A percentile compares a stretch with the other conserved stretches of the same genome.
Evolutionary conservation across 2,329 filamentous ascomycete genomes (phyloP).

Genomic region (Pseudogymnoascus verrucosus): DNA sequence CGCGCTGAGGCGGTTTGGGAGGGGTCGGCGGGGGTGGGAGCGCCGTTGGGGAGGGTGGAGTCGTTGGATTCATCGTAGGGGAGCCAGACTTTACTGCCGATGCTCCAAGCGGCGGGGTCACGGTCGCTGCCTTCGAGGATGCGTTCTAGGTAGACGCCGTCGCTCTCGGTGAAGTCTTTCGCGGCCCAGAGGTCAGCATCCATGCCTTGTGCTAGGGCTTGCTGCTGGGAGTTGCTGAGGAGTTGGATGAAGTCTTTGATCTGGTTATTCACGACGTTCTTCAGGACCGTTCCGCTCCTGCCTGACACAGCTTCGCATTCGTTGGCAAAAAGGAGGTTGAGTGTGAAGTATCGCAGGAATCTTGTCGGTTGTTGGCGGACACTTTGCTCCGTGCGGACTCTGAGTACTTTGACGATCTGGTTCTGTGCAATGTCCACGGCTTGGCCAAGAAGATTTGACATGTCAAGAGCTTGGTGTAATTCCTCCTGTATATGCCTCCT

Average conservation of each 20-base stretch:
- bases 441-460: conserved; percentile 70
- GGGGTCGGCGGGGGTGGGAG: conserved; percentile 13
- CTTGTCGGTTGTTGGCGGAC: conserved; percentile 56
- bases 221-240: conserved; percentile 64
- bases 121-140: conserved; percentile 64
- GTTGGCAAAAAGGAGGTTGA: conserved; percentile 76
- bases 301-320: conserved; percentile 82
- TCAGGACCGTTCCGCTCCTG: conserved; percentile 64
- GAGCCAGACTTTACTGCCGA: conserved; percentile 51
- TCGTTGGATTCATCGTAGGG: conserved; percentile 29
- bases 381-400: conserved; percentile 68
- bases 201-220: conserved; percentile 67
- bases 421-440: conserved; percentile 76
- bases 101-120: conserved; percentile 60
- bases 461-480: conserved; percentile 66
- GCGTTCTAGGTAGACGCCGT: conserved; percentile 50
- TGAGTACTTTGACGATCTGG: conserved; percentile 65
- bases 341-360: conserved; percentile 74
- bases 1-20: conserved; percentile 33
- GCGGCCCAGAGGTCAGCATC: conserved; percentile 75
- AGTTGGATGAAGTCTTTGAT: conserved; percentile 72
- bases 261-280: conserved; percentile 72
- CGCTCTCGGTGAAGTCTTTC: conserved; percentile 61
- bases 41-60: conserved; percentile 32
- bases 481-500: conserved; percentile 57